Conservation (phyloP, 140 eudicot species). For the Flaveria floridana region DNA sequence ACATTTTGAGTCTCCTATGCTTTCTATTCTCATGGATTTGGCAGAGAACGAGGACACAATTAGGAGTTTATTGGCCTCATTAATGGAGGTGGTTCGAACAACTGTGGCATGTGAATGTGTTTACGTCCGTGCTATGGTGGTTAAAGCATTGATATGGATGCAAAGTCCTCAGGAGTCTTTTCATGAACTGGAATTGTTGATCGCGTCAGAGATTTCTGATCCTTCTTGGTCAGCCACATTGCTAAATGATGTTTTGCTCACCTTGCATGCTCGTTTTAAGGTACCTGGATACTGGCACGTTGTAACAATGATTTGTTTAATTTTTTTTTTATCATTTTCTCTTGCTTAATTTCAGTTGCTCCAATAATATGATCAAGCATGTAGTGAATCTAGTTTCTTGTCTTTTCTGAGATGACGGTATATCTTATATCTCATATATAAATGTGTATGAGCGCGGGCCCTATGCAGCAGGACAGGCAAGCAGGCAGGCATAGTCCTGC, state of each 20-base stretch:
- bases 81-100: slow-evolving; percentile 95
- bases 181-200: slow-evolving; percentile 76
- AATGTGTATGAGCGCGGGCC: too few species aligned
- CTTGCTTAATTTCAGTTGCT: not conserved
- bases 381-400: too few species aligned
- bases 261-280: slow-evolving; percentile 98
- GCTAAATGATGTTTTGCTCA: slow-evolving; percentile 80
- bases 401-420: too few species aligned
- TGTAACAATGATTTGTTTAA: not conserved
- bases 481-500: too few species aligned
- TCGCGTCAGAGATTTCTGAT: slow-evolving; percentile 93
- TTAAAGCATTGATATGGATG: slow-evolving; percentile 97
- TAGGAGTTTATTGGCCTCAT: slow-evolving; percentile 70
- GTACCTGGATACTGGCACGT: slow-evolving; percentile 35
- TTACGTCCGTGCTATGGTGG: slow-evolving; percentile 94
- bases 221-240: slow-evolving; percentile 93
- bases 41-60: slow-evolving; percentile 67
- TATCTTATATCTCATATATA: too few species aligned
- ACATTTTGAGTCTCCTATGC: slow-evolving; percentile 37
- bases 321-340: not conserved
- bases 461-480: too few species aligned
- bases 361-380: too few species aligned
- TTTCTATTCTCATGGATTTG: slow-evolving; percentile 41
- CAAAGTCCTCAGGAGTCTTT: slow-evolving; percentile 94
- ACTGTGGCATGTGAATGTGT: slow-evolving; percentile 99